Evolutionary conservation across 1,284 basidiomycete genomes (phyloP), one percentile per base, ranked within the genome.

Genomic region (Mrakiaceae sp.): DNA sequence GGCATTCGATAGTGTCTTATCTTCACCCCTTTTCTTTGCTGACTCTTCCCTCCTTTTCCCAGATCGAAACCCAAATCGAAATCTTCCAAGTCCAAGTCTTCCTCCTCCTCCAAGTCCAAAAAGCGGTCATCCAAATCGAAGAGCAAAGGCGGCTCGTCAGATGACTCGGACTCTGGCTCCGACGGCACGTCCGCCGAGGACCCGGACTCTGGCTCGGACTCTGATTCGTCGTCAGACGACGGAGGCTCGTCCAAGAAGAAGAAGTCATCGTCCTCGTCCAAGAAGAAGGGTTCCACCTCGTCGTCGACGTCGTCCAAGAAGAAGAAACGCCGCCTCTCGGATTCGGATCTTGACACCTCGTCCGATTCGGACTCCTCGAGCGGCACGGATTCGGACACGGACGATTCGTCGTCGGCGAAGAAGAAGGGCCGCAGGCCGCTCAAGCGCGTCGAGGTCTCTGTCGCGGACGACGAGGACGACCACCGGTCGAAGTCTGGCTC

Each of bases 11-110:
- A 27, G 27, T 27, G 27, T 27, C 27, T 27, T 27, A 27, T 27
- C 27, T 27, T 27, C 27, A 27, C 27, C 39, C 16, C n/a, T 40
- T 39, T 3, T 39, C 8, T n/a, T 9, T 53, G 47, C 9, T 16
- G 12, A 27, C 4, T 27, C 50, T 59, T 7, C 44, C 40, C 42
- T 4, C 5, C 54, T 55, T n/a, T 43, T 56, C 76, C 9, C 14
- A 64, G 49, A 59, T 58, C 56, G n/a, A 64, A 64, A 53, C 60
- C 63, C 43, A 56, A 56, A 48, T 60, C 61, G 4, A 56, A 47
- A 39, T 56, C 61, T 27, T 68, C 11, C 67, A 68, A 46, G 60
- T 72, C 43, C 76, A 77, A 69, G 11, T 42, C 40, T 39, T 40
- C 61, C 14, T 62, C 49, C 7, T 43, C 12, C 12, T 63, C 62